Conservation (phyloP, 2,329 filamentous ascomycete genomes). For the Emergomyces orientalis region DNA sequence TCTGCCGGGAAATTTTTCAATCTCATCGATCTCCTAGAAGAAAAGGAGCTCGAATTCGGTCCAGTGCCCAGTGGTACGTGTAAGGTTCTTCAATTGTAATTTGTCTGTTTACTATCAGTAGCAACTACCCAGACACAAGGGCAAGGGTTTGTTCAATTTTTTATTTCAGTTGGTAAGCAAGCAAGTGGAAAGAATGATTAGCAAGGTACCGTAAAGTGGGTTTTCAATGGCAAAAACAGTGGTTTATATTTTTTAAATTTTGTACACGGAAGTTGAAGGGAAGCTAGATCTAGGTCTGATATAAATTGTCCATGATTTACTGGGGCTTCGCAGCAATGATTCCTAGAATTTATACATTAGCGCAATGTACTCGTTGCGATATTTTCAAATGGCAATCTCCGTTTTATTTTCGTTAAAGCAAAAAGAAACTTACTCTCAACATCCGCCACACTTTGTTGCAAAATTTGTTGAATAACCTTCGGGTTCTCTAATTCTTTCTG, state of each 20-base stretch:
- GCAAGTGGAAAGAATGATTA: not conserved
- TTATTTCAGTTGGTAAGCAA: not conserved
- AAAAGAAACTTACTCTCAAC: conserved; percentile 70
- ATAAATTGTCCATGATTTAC: conserved; percentile 10
- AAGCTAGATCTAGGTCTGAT: conserved; percentile 6
- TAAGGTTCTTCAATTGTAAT: not conserved
- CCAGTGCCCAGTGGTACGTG: not conserved
- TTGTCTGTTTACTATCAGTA: not conserved
- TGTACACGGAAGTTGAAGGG: conserved; percentile 12
- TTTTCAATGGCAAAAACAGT: conserved; percentile 4
- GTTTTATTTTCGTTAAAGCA: not conserved
- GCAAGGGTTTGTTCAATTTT: not conserved
- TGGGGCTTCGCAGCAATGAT: conserved; percentile 17
- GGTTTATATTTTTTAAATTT: conserved; percentile 12
- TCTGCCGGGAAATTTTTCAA: not conserved
- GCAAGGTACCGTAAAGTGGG: not conserved
- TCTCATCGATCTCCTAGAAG: not conserved
- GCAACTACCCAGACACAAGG: not conserved
- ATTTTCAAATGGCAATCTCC: not conserved
- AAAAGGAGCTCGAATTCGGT: not conserved
- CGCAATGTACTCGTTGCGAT: not conserved
- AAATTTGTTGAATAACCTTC: conserved; percentile 92
- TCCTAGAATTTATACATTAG: conserved; percentile 16
- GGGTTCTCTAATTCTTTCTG: conserved; percentile 98
- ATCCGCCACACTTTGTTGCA: conserved; percentile 91